Evolutionary conservation across 371 early-diverging fungal species (phyloP).

Genomic region (Syncephalastrum monosporum): DNA sequence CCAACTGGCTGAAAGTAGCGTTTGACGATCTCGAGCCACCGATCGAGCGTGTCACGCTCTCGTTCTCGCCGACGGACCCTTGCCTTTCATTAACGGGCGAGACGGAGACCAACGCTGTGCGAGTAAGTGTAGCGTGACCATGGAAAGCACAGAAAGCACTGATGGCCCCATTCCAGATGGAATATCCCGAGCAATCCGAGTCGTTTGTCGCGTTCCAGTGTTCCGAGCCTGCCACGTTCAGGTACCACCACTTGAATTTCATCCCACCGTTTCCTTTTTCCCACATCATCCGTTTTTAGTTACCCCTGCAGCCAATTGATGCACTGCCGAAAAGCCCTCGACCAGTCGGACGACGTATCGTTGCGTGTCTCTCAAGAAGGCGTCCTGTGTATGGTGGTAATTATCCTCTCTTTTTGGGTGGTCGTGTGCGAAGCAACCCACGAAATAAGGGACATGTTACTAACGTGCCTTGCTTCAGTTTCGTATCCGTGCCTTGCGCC

Average conservation of each 20-base stretch:
- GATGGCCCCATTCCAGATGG: conserved; percentile 14
- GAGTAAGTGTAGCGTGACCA: too few relatives aligned
- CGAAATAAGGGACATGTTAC: too few relatives aligned
- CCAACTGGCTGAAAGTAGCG: conserved; percentile 29
- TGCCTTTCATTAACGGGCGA: conserved; percentile 26
- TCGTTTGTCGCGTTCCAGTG: conserved; percentile 34
- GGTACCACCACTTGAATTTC: conserved; percentile 18
- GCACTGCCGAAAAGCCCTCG: conserved; percentile 32
- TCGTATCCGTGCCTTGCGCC: too few relatives aligned
- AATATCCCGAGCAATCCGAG: conserved; percentile 33
- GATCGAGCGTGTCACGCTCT: conserved; percentile 25
- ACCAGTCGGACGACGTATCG: conserved; percentile 33
- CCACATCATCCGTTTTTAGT: conserved; percentile 15
- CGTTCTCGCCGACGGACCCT: conserved; percentile 31
- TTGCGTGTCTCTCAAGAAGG: conserved; percentile 32
- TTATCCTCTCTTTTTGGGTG: not conserved
- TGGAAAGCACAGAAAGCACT: too few relatives aligned
- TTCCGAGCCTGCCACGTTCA: conserved; percentile 18
- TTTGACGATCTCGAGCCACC: conserved; percentile 33
- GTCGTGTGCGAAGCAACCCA: too few relatives aligned
- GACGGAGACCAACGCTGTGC: conserved; percentile 12
- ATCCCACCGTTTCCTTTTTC: not conserved
- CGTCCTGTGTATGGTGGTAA: conserved; percentile 32
- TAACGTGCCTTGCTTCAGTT: too few relatives aligned
- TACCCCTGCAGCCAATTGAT: conserved; percentile 33